Conservation (phyloP, 805 yeast genomes). For the Saccharomycopsis schoenii region DNA sequence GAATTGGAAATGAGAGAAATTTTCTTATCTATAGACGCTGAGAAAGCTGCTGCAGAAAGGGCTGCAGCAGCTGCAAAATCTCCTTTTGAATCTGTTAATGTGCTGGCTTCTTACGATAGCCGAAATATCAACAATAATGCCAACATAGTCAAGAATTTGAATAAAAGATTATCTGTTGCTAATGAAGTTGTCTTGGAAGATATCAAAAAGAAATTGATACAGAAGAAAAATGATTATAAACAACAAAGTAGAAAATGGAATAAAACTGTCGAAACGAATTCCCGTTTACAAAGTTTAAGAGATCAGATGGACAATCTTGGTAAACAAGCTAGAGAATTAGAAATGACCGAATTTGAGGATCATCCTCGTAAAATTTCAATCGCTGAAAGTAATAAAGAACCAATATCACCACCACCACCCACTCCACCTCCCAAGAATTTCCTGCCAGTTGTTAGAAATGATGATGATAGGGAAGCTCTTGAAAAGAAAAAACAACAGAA, state of each 20-base stretch:
- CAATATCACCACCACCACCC: constrained; percentile 23
- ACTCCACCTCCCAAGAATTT: constrained; percentile 29
- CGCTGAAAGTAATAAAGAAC: constrained; percentile 3
- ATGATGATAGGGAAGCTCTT: constrained; percentile 1
- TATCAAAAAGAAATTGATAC: constrained; percentile 25
- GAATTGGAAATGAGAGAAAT: constrained; percentile 71
- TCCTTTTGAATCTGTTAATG: not conserved
- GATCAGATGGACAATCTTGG: constrained; percentile 81
- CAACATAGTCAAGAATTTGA: not conserved
- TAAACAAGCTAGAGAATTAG: constrained; percentile 75
- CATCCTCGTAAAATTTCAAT: constrained; percentile 2
- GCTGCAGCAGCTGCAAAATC: constrained; percentile 6
- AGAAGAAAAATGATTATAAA: constrained; percentile 31
- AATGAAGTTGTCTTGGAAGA: constrained; percentile 21
- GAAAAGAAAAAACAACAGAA: not conserved
- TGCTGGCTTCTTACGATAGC: not conserved
- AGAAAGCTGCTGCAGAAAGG: constrained; percentile 21
- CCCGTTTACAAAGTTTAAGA: constrained; percentile 62
- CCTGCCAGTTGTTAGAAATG: not conserved
- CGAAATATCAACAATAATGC: constrained; percentile 12
- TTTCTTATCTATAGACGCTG: constrained; percentile 50
- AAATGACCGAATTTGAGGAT: constrained; percentile 72
- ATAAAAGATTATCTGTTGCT: constrained; percentile 20
- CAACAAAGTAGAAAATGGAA: constrained; percentile 29
- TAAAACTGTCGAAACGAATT: constrained; percentile 61